phyloP scores from a whole-genome alignment of 495 filamentous ascomycete genomes.

The Lichina pygmaea region DNA sequence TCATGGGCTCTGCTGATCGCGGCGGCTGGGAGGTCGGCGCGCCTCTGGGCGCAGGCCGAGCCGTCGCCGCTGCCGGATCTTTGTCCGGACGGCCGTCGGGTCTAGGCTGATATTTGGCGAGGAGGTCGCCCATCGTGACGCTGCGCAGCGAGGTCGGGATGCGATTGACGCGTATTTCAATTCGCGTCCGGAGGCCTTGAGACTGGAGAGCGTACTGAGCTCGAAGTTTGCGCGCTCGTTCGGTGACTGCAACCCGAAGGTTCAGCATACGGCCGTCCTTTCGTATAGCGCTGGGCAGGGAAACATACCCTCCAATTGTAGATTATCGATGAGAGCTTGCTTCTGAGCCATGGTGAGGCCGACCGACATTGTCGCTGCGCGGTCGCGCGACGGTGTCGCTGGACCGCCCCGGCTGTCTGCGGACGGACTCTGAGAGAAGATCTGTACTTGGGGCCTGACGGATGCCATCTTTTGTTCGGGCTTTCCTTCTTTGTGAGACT shows the following conservation, averaged over 20 bases:
- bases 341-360: conserved; percentile 57
- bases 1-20: neutral
- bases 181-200: conserved; percentile 53
- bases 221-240: conserved; percentile 72
- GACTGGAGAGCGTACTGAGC: conserved; percentile 76
- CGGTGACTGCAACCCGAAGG: conserved; percentile 36
- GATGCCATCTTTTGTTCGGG: too few relatives aligned
- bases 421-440: too few relatives aligned
- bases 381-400: conserved; percentile 25
- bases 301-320: conserved; percentile 68
- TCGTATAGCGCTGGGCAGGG: neutral
- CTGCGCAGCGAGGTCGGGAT: conserved; percentile 60
- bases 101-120: conserved; percentile 23
- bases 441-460: too few relatives aligned
- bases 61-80: neutral
- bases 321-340: conserved; percentile 70
- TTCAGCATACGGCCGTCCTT: neutral
- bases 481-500: too few relatives aligned
- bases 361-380: conserved; percentile 27
- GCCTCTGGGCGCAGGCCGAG: neutral
- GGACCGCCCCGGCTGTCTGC: neutral
- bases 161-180: conserved; percentile 86
- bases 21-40: neutral
- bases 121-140: conserved; percentile 58
- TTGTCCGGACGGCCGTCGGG: neutral